Evolutionary conservation across 148 eudicot genomes (phyloP).

Genomic region (Amaranthus hypochondriacus): DNA sequence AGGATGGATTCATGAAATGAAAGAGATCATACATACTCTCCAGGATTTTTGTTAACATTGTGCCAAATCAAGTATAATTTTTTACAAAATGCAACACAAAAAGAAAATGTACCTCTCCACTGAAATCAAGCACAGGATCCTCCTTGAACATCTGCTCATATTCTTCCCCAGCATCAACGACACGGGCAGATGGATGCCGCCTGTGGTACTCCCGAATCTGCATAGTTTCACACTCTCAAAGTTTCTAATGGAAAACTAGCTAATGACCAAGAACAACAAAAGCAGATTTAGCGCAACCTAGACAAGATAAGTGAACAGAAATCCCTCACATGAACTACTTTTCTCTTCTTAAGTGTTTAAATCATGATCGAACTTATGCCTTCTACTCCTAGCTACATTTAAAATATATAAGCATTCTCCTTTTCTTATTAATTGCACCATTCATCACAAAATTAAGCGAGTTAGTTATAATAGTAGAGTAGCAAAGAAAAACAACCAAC

Average conservation of each 20-base stretch:
- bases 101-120: slow-evolving; percentile 69
- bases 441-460: no score
- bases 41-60: not conserved
- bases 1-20: not conserved
- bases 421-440: no score
- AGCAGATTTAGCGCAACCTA: not conserved
- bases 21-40: not conserved
- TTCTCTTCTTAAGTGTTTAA: not conserved
- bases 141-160: slow-evolving; percentile 85
- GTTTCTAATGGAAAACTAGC: not conserved
- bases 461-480: no score
- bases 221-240: slow-evolving; percentile 14
- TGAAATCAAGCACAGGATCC: slow-evolving; percentile 82
- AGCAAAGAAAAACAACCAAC: no score
- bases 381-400: no score
- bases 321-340: not conserved
- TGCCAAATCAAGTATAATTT: not conserved
- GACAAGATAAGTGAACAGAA: not conserved
- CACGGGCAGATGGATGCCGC: slow-evolving; percentile 86
- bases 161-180: slow-evolving; percentile 68
- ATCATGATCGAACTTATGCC: no score
- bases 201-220: slow-evolving; percentile 98
- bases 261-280: not conserved
- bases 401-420: no score
- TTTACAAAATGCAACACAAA: not conserved